Conservation (phyloP, 1,284 basidiomycete genomes). For the Marasmius oreades region DNA sequence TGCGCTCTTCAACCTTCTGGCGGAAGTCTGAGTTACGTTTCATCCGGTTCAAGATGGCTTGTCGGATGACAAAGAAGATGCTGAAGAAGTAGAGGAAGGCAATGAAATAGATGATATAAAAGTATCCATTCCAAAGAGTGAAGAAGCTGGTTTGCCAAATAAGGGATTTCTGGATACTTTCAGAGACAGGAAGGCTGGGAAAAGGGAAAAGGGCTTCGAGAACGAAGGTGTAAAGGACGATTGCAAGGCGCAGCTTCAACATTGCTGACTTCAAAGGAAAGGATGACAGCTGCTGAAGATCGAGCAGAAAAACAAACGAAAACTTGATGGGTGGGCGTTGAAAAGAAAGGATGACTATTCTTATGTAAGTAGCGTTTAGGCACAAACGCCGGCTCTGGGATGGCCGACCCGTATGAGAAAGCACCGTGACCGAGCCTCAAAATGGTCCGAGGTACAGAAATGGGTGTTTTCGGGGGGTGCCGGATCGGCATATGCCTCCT, state of each 20-base stretch:
- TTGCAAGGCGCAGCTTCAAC: not conserved
- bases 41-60: not conserved
- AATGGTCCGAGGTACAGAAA: too few relatives aligned
- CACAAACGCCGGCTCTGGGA: too few relatives aligned
- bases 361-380: too few relatives aligned
- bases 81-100: not conserved
- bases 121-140: constrained; percentile 2
- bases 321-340: not conserved
- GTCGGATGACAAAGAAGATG: not conserved
- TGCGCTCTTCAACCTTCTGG: not conserved
- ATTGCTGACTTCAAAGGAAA: not conserved
- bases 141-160: constrained; percentile 1
- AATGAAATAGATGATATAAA: not conserved
- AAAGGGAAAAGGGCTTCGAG: not conserved
- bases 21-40: constrained; percentile 1
- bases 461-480: too few relatives aligned
- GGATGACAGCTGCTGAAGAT: not conserved
- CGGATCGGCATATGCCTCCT: too few relatives aligned
- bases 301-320: not conserved
- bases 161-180: not conserved
- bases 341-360: not conserved
- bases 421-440: too few relatives aligned
- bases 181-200: not conserved
- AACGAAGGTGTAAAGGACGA: not conserved
- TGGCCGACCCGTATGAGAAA: too few relatives aligned